These are phyloP conservation scores for Rhizopus delemar DNA, from an alignment of 371 early-diverging fungal genomes.

Conservation along the genomic window DNA sequence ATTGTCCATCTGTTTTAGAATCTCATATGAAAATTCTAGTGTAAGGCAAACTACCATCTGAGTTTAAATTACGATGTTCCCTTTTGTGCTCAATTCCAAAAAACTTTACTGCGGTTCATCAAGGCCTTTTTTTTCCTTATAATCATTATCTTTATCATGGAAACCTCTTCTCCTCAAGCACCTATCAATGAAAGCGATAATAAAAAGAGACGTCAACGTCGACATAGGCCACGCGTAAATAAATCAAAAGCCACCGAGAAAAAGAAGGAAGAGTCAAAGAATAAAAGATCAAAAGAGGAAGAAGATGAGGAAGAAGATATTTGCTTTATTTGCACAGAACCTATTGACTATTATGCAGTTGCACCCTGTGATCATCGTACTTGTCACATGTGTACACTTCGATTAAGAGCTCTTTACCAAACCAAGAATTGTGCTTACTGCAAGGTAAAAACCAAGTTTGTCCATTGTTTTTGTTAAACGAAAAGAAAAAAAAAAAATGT, in stretches of 20 bases:
- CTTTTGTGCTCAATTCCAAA: too few relatives aligned
- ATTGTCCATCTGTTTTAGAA: too few relatives aligned
- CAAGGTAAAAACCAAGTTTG: conserved; percentile 65
- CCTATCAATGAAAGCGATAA: not conserved
- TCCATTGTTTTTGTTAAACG: not conserved
- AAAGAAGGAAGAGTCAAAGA: conserved; percentile 11
- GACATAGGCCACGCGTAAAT: not conserved
- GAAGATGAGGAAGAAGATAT: conserved; percentile 49
- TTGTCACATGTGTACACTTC: conserved; percentile 88
- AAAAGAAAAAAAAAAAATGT: not conserved
- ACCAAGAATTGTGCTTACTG: conserved; percentile 85
- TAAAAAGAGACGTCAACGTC: not conserved
- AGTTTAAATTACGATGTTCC: too few relatives aligned
- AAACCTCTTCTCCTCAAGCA: not conserved
- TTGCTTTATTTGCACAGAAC: conserved; percentile 93
- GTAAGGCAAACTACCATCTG: too few relatives aligned
- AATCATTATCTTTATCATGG: not conserved
- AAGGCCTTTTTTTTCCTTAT: not conserved
- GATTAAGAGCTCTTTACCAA: conserved; percentile 87
- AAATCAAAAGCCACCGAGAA: not conserved
- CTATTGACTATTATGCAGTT: conserved; percentile 77
- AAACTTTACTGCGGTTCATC: not conserved
- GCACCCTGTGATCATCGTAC: conserved; percentile 90
- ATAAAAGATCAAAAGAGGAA: conserved; percentile 6
- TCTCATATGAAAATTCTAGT: too few relatives aligned